A percentile compares a stretch with the other conserved stretches of the same genome.
Conservation (phyloP, 2,329 filamentous ascomycete species). For the Mycocentrospora acerina region DNA sequence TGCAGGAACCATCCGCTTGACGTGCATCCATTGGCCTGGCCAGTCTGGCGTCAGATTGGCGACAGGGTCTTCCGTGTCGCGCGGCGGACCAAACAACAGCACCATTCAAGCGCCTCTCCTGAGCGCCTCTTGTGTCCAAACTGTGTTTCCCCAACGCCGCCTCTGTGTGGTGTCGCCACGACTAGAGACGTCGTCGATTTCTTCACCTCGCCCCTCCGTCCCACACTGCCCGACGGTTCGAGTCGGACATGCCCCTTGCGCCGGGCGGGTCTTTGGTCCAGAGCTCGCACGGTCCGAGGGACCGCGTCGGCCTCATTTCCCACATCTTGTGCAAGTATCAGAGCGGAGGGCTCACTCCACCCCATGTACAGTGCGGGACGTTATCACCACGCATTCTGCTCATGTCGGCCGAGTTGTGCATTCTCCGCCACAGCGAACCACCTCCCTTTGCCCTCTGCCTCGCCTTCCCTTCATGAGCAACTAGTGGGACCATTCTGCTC, state of each 20-base stretch:
- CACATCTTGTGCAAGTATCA: slow-evolving; percentile 26
- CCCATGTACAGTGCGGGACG: slow-evolving; percentile 13
- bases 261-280: slow-evolving; percentile 18
- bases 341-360: slow-evolving; percentile 20
- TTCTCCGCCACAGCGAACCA: no score
- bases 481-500: no score
- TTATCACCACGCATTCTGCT: slow-evolving; percentile 7
- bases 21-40: slow-evolving; percentile 20
- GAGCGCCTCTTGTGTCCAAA: slow-evolving; percentile 9
- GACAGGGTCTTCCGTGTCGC: slow-evolving; percentile 12
- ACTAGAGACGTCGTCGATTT: no score
- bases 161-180: not conserved
- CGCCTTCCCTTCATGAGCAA: no score
- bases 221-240: no score
- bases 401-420: no score
- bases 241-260: no score
- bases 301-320: slow-evolving; percentile 35
- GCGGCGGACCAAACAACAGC: slow-evolving; percentile 15
- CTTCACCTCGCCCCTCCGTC: slow-evolving; percentile 10
- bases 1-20: slow-evolving; percentile 22
- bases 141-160: not conserved
- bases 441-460: no score
- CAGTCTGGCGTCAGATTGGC: slow-evolving; percentile 15
- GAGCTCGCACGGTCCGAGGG: slow-evolving; percentile 10
- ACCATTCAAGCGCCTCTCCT: slow-evolving; percentile 25